Evolutionary conservation across 176 grass and related monocot genomes (phyloP).

Genomic region (maize (Zea mays)): Zm-B73-REFERENCE-NAM-5.0 NC_050098.1:184164001-184164500

Average conservation of each 20-base stretch:
- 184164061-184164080: slow-evolving; percentile 40
- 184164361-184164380: slow-evolving; percentile 13
- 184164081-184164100: neutral
- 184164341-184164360: slow-evolving; percentile 45
- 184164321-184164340: slow-evolving; percentile 61
- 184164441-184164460: neutral
- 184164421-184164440: neutral
- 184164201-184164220: slow-evolving; percentile 66
- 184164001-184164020: slow-evolving; percentile 3
- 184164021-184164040: neutral
- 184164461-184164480: slow-evolving; percentile 29
- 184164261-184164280: slow-evolving; percentile 60
- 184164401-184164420: neutral
- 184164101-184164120: slow-evolving; percentile 32
- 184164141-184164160: slow-evolving; percentile 30
- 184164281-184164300: slow-evolving; percentile 79
- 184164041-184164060: slow-evolving; percentile 40
- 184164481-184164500: slow-evolving; percentile 35
- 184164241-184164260: slow-evolving; percentile 64
- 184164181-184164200: slow-evolving; percentile 74
- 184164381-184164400: neutral
- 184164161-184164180: slow-evolving; percentile 56
- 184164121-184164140: slow-evolving; percentile 58
- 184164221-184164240: slow-evolving; percentile 59
- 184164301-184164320: slow-evolving; percentile 77